phyloP scores from a whole-genome alignment of 441 rosid species.

The Jatropha podagrica region DNA sequence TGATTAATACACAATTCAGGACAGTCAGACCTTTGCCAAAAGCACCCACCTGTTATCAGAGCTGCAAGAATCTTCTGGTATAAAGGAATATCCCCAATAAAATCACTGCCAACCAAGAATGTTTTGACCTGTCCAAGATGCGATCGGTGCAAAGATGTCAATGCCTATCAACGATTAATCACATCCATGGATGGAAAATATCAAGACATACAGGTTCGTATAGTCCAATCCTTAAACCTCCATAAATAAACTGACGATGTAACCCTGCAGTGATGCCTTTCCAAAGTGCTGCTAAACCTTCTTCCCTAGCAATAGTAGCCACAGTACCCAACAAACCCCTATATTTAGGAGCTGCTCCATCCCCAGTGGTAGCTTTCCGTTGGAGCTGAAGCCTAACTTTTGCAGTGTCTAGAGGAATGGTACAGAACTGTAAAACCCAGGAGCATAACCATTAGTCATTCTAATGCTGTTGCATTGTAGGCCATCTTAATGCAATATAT shows the following conservation, averaged over 20 bases:
- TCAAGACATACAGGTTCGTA: slow-evolving; percentile 78
- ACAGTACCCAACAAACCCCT: slow-evolving; percentile 90
- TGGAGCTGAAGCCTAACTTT: slow-evolving; percentile 99
- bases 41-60: slow-evolving; percentile 73
- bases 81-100: slow-evolving; percentile 84
- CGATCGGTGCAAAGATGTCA: slow-evolving; percentile 13
- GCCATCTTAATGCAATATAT: not conserved
- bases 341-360: slow-evolving; percentile 60
- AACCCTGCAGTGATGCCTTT: slow-evolving; percentile 92
- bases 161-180: slow-evolving; percentile 22
- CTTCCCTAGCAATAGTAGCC: slow-evolving; percentile 87
- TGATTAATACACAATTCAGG: slow-evolving; percentile 14
- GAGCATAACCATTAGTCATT: slow-evolving; percentile 4
- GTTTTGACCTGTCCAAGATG: slow-evolving; percentile 64
- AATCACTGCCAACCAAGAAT: slow-evolving; percentile 79
- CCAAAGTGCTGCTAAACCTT: slow-evolving; percentile 87
- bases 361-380: slow-evolving; percentile 60
- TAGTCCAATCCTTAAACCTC: slow-evolving; percentile 94
- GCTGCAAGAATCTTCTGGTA: slow-evolving; percentile 93
- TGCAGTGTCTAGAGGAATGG: slow-evolving; percentile 95
- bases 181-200: slow-evolving; percentile 13
- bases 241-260: slow-evolving; percentile 91
- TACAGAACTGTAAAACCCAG: slow-evolving; percentile 61
- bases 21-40: slow-evolving; percentile 21
- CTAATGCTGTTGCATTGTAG: not conserved